Percentiles rank a stretch among this genome's conserved stretches.
Conservation (phyloP, 768 basidiomycete genomes). For the Clitopilus passeckerianus region DNA sequence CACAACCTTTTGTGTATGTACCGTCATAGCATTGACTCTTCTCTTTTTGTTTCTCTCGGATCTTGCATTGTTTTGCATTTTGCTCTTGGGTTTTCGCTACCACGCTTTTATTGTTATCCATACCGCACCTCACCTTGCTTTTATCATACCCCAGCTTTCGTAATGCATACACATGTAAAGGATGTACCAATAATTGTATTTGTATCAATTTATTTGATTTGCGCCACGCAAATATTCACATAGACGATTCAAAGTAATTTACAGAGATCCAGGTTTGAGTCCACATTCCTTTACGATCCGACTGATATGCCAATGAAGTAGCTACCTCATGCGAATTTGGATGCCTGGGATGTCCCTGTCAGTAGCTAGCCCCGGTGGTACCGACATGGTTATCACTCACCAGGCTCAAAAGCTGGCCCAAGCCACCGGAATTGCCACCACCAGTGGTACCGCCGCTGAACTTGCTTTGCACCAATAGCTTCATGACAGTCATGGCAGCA, state of each 20-base stretch:
- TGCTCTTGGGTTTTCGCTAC: background rate
- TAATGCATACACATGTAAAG: background rate
- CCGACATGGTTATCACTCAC: slow-evolving; percentile 32
- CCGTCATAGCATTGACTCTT: background rate
- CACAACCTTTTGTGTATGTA: background rate
- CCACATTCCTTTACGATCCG: background rate
- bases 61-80: background rate
- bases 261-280: background rate
- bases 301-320: background rate
- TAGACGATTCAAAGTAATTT: background rate
- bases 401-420: slow-evolving; percentile 55
- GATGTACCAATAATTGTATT: background rate
- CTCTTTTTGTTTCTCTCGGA: background rate
- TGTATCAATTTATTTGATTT: background rate
- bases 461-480: slow-evolving; percentile 71
- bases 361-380: background rate
- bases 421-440: slow-evolving; percentile 67
- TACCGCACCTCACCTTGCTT: background rate
- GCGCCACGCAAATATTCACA: background rate
- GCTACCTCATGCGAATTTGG: slow-evolving; percentile 14
- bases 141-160: background rate
- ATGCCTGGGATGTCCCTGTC: slow-evolving; percentile 17
- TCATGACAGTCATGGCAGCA: slow-evolving; percentile 83
- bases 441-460: slow-evolving; percentile 41
- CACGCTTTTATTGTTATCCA: background rate